phyloP scores from a whole-genome alignment of 768 basidiomycete species.

The Russula dissimulans region DNA sequence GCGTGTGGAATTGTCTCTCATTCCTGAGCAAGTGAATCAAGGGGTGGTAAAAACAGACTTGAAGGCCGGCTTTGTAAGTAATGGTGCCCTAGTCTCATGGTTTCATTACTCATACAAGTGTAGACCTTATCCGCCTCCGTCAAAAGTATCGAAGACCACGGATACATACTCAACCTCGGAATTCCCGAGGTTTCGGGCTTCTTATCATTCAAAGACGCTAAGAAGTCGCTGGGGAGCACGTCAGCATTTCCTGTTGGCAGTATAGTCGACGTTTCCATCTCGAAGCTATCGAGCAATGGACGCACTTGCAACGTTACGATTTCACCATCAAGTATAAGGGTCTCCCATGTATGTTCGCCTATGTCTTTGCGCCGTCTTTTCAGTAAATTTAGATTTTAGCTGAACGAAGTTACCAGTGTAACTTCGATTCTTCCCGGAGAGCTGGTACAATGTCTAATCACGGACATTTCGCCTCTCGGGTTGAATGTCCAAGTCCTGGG shows the following conservation, averaged over 20 bases:
- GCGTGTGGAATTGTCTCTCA: slow-evolving; percentile 76
- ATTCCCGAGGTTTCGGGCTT: slow-evolving; percentile 75
- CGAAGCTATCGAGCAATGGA: slow-evolving; percentile 63
- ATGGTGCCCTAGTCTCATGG: slow-evolving; percentile 1
- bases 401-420: slow-evolving; percentile 70
- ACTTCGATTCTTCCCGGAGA: slow-evolving; percentile 80
- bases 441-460: slow-evolving; percentile 75
- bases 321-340: slow-evolving; percentile 39
- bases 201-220: slow-evolving; percentile 65
- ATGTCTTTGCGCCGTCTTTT: neutral
- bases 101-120: neutral
- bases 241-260: slow-evolving; percentile 50
- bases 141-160: slow-evolving; percentile 87
- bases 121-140: slow-evolving; percentile 72
- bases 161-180: slow-evolving; percentile 84
- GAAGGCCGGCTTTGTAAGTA: slow-evolving; percentile 62
- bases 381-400: slow-evolving; percentile 29
- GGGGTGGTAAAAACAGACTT: slow-evolving; percentile 75
- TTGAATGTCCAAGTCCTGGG: slow-evolving; percentile 84
- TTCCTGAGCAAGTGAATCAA: slow-evolving; percentile 77
- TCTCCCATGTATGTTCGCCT: slow-evolving; percentile 42
- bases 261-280: slow-evolving; percentile 57
- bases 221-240: slow-evolving; percentile 30
- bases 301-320: slow-evolving; percentile 66
- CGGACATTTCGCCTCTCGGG: slow-evolving; percentile 61